phyloP scores from a whole-genome alignment of 1,284 basidiomycete species.

The Gastroboletus turbinatus region DNA sequence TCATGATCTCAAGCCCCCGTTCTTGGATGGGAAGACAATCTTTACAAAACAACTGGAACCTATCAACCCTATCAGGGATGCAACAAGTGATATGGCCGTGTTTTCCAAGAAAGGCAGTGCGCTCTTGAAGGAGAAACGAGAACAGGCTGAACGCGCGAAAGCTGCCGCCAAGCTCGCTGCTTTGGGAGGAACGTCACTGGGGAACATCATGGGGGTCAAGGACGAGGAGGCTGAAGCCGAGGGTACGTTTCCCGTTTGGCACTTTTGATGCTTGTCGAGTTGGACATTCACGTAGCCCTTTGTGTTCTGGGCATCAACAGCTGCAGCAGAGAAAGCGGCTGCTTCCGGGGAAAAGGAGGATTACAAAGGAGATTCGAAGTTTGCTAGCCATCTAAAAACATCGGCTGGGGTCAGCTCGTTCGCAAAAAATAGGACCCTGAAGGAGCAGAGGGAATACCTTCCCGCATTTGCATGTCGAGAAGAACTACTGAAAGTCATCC shows the following conservation, averaged over 20 bases:
- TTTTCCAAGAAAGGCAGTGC: conserved; percentile 95
- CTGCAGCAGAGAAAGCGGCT: conserved; percentile 61
- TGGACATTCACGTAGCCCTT: conserved; percentile 74
- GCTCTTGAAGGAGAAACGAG: conserved; percentile 92
- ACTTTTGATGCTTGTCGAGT: conserved; percentile 40
- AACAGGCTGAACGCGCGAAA: conserved; percentile 93
- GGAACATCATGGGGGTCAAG: conserved; percentile 97
- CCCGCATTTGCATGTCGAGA: conserved; percentile 98
- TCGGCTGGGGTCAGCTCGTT: conserved; percentile 81
- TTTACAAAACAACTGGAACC: conserved; percentile 98
- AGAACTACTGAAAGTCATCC: conserved; percentile 84
- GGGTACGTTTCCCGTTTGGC: conserved; percentile 51
- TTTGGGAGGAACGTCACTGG: conserved; percentile 88
- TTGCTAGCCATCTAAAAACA: conserved; percentile 87
- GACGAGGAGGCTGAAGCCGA: conserved; percentile 90
- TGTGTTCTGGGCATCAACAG: conserved; percentile 39
- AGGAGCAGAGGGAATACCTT: conserved; percentile 94
- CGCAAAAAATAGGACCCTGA: conserved; percentile 80
- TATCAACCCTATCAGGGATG: conserved; percentile 94
- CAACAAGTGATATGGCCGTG: conserved; percentile 91
- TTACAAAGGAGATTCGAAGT: conserved; percentile 95
- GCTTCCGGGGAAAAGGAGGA: conserved; percentile 66
- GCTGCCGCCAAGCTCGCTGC: conserved; percentile 94
- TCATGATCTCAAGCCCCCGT: conserved; percentile 96
- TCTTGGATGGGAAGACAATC: conserved; percentile 93